Evolutionary conservation across 2,329 filamentous ascomycete species (phyloP).

Genomic region (Talaromyces atroroseus): DNA sequence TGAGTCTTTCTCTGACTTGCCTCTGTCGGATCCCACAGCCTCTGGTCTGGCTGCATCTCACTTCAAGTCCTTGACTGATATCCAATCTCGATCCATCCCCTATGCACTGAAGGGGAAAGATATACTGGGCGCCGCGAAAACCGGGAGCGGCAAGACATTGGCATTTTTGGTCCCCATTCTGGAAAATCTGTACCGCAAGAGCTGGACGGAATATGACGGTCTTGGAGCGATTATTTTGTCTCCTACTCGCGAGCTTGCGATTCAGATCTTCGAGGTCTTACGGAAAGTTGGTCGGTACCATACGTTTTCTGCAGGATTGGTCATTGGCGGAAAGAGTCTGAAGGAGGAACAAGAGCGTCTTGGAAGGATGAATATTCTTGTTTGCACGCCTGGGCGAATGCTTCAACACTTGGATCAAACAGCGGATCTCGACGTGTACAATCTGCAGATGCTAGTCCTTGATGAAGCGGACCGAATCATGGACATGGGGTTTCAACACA

Average conservation of each 20-base stretch:
- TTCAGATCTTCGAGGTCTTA: constrained; percentile 93
- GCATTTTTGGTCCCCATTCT: constrained; percentile 88
- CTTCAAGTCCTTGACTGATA: constrained; percentile 84
- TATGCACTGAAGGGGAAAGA: constrained; percentile 79
- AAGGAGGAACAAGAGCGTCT: constrained; percentile 82
- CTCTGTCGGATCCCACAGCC: constrained; percentile 74
- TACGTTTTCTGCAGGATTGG: constrained; percentile 81
- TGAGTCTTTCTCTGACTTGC: constrained; percentile 74
- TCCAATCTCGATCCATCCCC: constrained; percentile 85
- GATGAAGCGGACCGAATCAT: constrained; percentile 96
- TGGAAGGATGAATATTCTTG: constrained; percentile 90
- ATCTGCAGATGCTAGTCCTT: constrained; percentile 84
- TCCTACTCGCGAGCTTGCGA: constrained; percentile 88
- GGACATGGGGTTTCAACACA: constrained; percentile 92
- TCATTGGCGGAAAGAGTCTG: constrained; percentile 89
- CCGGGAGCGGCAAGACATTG: constrained; percentile 89
- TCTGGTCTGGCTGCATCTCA: constrained; percentile 78
- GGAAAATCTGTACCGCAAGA: constrained; percentile 82
- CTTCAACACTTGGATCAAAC: constrained; percentile 95
- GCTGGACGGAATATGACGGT: constrained; percentile 87
- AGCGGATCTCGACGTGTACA: constrained; percentile 79
- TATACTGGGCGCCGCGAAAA: constrained; percentile 91
- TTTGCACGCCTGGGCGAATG: constrained; percentile 92
- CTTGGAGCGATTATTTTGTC: constrained; percentile 89
- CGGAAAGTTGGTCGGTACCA: constrained; percentile 85